Evolutionary conservation across 208 protist species (phyloP), one percentile per base, ranked within the genome.

Genomic region (Crithidia brevicula): DNA sequence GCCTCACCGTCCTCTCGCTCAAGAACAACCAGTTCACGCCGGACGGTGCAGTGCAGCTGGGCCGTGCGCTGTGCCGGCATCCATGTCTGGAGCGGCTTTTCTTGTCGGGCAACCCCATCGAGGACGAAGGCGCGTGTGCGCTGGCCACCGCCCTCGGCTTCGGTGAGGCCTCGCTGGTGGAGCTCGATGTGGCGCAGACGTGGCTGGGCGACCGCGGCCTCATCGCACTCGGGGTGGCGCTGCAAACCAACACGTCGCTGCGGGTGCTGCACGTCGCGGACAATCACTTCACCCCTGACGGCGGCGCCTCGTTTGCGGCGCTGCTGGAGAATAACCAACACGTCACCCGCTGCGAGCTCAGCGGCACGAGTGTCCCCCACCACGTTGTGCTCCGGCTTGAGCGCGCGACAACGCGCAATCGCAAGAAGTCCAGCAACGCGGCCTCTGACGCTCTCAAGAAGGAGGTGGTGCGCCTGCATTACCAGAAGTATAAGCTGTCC

Each of bases 401-500:
- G 67, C 81, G 83, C 16, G 66, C 72, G 11, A 86, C 77, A 25
- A 53, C 66, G 22, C 79, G 86, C 16, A 97, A 97, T 63, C 53
- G 63, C 22, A 63, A 54, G 11, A 53, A 61, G 3, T 62, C 82
- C 25, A 73, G 79, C 11, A 87, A 91, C 43, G 71, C 73, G 10
- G 82, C 88, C 67, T 73, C 82, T 23, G 79, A 91, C 43, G 82
- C 80, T n/a, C 85, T 97, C 28, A 75, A 85, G 42, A 64, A 87
- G 49, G 82, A 95, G 70, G 74, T 97, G 49, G 83, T 97, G 34
- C 81, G 81, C 0, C 76, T 97, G 50, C 92, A 97, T 49, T 95
- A 89, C 63, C 89, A 94, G 58, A 87, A 82, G 72, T 97, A 95
- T 74, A 97, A 97, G 73, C 77, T 97, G 9, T 75, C 92, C 22